Base-by-base conservation (phyloP, 1,139 yeast species). In the Hyphopichia fennica region DNA sequence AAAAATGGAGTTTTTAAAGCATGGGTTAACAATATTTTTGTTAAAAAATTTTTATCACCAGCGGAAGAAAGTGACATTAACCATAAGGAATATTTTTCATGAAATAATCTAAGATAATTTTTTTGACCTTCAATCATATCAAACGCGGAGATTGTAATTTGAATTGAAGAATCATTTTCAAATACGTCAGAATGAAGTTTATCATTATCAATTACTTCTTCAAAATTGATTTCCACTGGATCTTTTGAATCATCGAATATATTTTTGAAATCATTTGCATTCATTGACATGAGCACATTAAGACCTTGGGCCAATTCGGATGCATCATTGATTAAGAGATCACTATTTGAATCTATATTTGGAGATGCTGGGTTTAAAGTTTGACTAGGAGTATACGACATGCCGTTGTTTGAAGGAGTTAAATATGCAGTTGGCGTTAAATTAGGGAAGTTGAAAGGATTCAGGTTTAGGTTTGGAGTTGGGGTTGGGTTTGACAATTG, bases 31-130 rank as follows among this genome's bases (percentile, higher is more conserved):
- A 52, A 40, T 20, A 46, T 50, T 27, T 47, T 51, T 22, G 43
- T 48, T 37, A 50, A 50, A 27, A 50, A 46, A 30, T 50, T 51
- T 33, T 48, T 47, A 2, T 48, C 49, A 3, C 54, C 56, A 23
- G 16, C 45, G 1, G 55, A 51, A 3, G 54, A 46, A 15, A 52
- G 41, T 1, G 56, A 50, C 54, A 52, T 50, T 4, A 52, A 34
- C 55, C 55, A 51, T n/a, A 48, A 41, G 4, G 52, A 47, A 40
- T 52, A 52, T 35, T 51, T 52, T 34, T 51, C 54, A 33, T 51
- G 47, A 39, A 52, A 52, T 14, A 52, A 38, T 27, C 50, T 38
- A 11, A 51, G 41, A 37, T 52, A 52, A 29, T 52, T 52, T 35
- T 51, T 52, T n/a, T 48, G 51, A 9, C 43, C 46, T 9, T 38